Percentiles rank a stretch among this genome's conserved stretches.
Conservation (phyloP, 257 asterid species). For the Gynochthodes officinalis region DNA sequence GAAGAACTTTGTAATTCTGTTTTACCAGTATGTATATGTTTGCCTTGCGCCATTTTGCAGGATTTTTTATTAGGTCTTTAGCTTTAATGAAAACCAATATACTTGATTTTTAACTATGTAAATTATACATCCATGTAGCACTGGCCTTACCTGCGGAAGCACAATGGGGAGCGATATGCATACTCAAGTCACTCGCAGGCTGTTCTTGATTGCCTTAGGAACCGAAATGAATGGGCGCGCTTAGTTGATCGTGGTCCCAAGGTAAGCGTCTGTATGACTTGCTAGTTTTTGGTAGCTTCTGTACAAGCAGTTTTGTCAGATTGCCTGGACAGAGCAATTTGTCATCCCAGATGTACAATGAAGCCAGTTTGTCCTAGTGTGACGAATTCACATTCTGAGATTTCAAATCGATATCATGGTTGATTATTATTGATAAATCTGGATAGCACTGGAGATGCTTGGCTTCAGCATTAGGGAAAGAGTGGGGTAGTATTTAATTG, state of each 20-base stretch:
- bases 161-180: conserved; percentile 93
- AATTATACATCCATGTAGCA: conserved; percentile 44
- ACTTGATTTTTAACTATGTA: background rate
- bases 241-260: conserved; percentile 97
- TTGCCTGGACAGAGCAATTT: background rate
- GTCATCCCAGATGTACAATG: no score
- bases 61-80: background rate
- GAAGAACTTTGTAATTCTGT: conserved; percentile 91
- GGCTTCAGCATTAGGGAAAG: background rate
- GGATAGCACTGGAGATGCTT: background rate
- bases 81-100: background rate
- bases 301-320: background rate
- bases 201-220: conserved; percentile 93
- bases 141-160: conserved; percentile 94
- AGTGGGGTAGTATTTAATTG: background rate
- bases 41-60: background rate
- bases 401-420: background rate
- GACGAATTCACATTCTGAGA: background rate
- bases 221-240: conserved; percentile 95
- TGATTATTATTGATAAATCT: background rate
- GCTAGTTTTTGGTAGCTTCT: background rate
- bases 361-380: background rate
- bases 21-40: conserved; percentile 58
- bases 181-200: conserved; percentile 97
- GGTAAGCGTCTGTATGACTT: conserved; percentile 38